phyloP scores from a whole-genome alignment of 2,329 filamentous ascomycete species.

The Xylariaceae sp. region DNA sequence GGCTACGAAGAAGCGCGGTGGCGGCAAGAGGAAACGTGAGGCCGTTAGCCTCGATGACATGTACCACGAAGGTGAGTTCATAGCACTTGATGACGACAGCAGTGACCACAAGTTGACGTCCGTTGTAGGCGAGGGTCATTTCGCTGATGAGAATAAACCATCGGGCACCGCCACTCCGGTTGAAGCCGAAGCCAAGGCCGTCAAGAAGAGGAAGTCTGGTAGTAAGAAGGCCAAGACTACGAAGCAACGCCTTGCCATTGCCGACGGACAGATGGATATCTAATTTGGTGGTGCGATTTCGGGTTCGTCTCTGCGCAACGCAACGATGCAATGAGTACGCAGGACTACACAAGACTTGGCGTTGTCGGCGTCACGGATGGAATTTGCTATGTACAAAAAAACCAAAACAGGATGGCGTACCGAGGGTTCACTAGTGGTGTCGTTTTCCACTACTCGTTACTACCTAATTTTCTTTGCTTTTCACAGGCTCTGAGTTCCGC shows the following conservation, averaged over 20 bases:
- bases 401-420: conserved; percentile 15
- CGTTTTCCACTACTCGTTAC: too few relatives aligned
- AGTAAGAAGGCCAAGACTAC: conserved; percentile 66
- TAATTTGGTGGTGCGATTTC: conserved; percentile 16
- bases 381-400: conserved; percentile 14
- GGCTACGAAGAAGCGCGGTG: conserved; percentile 56
- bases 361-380: conserved; percentile 2
- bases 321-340: too few relatives aligned
- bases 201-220: conserved; percentile 49
- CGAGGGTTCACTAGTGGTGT: background rate
- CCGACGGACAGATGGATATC: conserved; percentile 54
- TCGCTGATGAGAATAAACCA: conserved; percentile 81
- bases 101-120: conserved; percentile 30
- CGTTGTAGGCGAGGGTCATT: conserved; percentile 81
- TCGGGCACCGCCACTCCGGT: conserved; percentile 84
- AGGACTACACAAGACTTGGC: too few relatives aligned
- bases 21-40: conserved; percentile 52
- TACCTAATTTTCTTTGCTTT: too few relatives aligned
- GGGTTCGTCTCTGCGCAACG: too few relatives aligned
- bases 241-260: conserved; percentile 65
- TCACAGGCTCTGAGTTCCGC: too few relatives aligned
- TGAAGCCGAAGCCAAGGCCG: conserved; percentile 46
- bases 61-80: conserved; percentile 94
- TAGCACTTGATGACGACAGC: background rate
- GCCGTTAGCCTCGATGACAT: conserved; percentile 83